Base-by-base conservation (phyloP, 305 asterid genomes). In the Fraxinus angustifolia region DNA sequence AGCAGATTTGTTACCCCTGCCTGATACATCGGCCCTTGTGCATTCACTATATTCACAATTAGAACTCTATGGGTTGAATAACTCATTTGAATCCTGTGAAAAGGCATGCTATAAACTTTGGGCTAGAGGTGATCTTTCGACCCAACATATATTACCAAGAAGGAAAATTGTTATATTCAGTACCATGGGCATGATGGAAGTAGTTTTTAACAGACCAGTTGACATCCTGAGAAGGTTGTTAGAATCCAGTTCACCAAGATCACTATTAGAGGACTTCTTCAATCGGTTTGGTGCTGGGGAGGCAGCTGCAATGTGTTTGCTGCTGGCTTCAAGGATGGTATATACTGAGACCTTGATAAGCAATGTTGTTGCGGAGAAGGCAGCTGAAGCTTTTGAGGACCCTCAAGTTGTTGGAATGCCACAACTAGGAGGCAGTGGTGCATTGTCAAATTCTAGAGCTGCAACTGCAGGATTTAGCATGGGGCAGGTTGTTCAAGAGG, bases 101-200 rank as follows among this genome's bases (percentile, higher is more conserved):
- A 94, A 89, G 90, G 87, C 90, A 68, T 88, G 95, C 70, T 78
- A 81, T 77, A 92, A 94, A 85, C 93, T 93, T 83, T 91, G 98
- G 95, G 97, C 97, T 77, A 96, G 96, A 87, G 96, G 98, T 48
- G 99, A 96, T 82, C 98, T 96, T 80, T 91, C 94, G 36, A 93
- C 91, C 70, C 99, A 94, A 82, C 99, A 94, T 84, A 93, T 96
- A 88, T 80, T 96, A 80, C 98, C 98, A 76, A 91, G 97, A 87
- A 90, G 98, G 85, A 92, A 90, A 87, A 84, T 93, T 81, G 92
- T 93, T 67, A 88, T 94, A 82, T 96, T 96, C 88, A 96, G 98
- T 85, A 96, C 99, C 80, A 91, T 96, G 98, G 99, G 99, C 77
- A 92, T 96, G 98, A 92, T 93, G 97, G 97, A 96, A 91, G 88